phyloP scores from a whole-genome alignment of 345 rosid species.

The Boechera divaricarpa region DNA sequence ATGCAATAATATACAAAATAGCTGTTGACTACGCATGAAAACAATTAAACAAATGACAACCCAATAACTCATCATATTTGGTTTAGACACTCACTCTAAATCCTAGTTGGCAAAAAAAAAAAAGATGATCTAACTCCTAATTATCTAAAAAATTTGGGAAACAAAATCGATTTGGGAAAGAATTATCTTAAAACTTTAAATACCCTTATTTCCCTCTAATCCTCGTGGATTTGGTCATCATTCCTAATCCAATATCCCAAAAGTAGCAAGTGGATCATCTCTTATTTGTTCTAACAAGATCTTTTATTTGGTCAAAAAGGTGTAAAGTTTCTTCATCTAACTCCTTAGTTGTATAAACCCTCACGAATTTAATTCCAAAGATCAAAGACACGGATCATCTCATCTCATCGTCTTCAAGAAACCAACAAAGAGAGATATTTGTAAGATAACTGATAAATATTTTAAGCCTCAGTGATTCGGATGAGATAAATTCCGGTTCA shows the following conservation, averaged over 20 bases:
- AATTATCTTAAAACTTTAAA: neutral
- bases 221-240: conserved; percentile 47
- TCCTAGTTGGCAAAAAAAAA: too few species aligned
- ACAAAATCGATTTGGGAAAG: too few species aligned
- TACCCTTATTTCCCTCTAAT: neutral
- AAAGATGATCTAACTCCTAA: too few species aligned
- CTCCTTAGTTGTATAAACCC: conserved; percentile 29
- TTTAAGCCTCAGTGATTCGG: too few species aligned
- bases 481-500: too few species aligned
- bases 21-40: too few species aligned
- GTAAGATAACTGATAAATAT: too few species aligned
- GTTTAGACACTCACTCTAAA: too few species aligned
- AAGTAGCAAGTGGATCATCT: conserved; percentile 11
- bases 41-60: too few species aligned
- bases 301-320: conserved; percentile 30
- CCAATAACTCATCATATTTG: too few species aligned
- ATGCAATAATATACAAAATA: too few species aligned
- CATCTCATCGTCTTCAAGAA: neutral
- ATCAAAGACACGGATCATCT: conserved; percentile 18
- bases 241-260: conserved; percentile 43
- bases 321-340: neutral
- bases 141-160: too few species aligned
- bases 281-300: conserved; percentile 26
- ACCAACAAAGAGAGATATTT: neutral
- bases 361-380: conserved; percentile 27